Evolutionary conservation across 192 early-diverging fungal species (phyloP).

Genomic region (Rhizophagus clarus): DNA sequence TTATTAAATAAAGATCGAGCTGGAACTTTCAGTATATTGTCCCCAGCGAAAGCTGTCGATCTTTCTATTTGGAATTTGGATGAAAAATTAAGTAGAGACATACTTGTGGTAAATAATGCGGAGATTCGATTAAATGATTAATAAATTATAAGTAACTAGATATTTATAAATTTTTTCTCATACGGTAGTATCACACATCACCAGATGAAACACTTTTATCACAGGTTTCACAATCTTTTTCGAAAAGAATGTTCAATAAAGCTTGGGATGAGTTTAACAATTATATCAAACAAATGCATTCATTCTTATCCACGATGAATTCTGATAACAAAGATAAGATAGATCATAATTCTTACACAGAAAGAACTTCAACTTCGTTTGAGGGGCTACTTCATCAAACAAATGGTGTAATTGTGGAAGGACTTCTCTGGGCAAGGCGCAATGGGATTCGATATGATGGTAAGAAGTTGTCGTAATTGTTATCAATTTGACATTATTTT

Average conservation of each 20-base stretch:
- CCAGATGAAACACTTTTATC: conserved; percentile 28
- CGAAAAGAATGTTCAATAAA: conserved; percentile 4
- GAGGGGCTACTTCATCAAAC: background rate
- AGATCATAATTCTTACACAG: background rate
- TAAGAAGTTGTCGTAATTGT: background rate
- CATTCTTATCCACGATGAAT: background rate
- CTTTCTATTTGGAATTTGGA: background rate
- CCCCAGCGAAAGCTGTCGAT: background rate
- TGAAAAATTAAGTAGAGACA: conserved; percentile 9
- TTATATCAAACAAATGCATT: background rate
- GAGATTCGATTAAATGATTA: background rate
- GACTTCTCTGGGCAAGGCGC: conserved; percentile 13
- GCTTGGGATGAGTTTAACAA: conserved; percentile 19
- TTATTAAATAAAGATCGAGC: conserved; percentile 24
- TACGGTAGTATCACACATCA: conserved; percentile 9
- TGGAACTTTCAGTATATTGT: conserved; percentile 18
- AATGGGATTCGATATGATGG: conserved; percentile 9
- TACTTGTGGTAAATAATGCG: conserved; percentile 24
- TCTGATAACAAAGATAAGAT: background rate
- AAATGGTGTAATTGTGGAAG: conserved; percentile 22
- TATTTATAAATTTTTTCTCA: background rate
- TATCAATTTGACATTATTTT: background rate
- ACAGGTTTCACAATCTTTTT: background rate
- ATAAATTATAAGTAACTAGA: no score
- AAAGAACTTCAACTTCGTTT: background rate